Base-by-base conservation (phyloP, 495 filamentous ascomycete species). In the Aspergillus funiculosus region DNA sequence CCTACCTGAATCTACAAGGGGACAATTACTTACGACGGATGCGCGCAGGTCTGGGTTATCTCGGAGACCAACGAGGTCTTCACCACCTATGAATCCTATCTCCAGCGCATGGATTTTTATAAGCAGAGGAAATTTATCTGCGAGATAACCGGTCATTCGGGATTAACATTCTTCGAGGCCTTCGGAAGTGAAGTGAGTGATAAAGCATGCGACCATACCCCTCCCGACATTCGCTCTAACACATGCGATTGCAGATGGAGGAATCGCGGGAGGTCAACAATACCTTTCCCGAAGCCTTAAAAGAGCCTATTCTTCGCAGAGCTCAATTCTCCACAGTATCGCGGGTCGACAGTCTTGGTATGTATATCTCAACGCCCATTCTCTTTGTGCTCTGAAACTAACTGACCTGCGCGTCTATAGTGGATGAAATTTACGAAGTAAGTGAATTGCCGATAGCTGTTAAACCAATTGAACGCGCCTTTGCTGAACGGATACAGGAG, bases 41-140 rank as follows among this genome's bases (percentile, higher is more conserved):
- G 25, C 39, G 21, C 34, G 17, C 56, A 97, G 91, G 81, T 96
- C 40, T 99, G 90, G 87, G 77, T 85, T 36, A 95, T 99, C 51
- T 71, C 81, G 24, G 79, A 87, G 68, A 97, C 92, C 14, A 86
- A 82, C 31, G 92, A 99, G 68, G 71, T 95, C 43, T 97, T 99
- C 58, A 73, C 77, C 13, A 83, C 81, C 35, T 96, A 97, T 64
- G 91, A 96, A 56, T 79, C 78, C 19, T 99, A 96, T 63, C 68
- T 96, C 24, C 75, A 77, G 48, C 77, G 90, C 26, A 80, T 89
- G 77, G 91, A 97, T 62, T 95, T 94, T 61, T 95, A 95, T 60
- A 90, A 85, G 44, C 87, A 94, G 80, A 85, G 82, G 48, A 81
- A 83, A 32, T 99, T 97, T 59, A 94, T 91, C 40, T 95, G 91